Evolutionary conservation across 805 yeast genomes (phyloP).

Genomic region (Wickerhamomyces bovis): DNA sequence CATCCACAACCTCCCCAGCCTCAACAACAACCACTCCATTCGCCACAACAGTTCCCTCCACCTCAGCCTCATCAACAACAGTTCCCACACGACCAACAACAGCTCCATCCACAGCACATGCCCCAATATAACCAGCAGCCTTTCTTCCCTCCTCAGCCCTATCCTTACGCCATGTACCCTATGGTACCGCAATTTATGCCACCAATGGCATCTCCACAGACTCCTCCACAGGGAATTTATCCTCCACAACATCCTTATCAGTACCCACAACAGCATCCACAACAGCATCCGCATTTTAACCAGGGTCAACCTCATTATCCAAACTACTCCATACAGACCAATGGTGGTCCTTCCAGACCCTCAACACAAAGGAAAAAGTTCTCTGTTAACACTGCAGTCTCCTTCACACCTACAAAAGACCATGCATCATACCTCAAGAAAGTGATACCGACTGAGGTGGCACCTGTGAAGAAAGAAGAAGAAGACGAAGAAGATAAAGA

Average conservation of each 20-base stretch:
- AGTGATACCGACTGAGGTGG: background rate
- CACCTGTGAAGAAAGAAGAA: background rate
- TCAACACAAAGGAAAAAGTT: background rate
- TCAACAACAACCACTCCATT: conserved; percentile 2
- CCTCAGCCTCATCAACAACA: background rate
- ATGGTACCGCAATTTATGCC: background rate
- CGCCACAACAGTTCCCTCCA: conserved; percentile 2
- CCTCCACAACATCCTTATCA: background rate
- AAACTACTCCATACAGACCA: background rate
- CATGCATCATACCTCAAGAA: conserved; percentile 1
- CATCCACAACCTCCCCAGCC: conserved; percentile 6
- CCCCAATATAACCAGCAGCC: background rate
- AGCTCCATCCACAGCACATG: background rate
- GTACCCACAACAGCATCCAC: background rate
- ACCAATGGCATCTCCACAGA: background rate
- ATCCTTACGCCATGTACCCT: background rate
- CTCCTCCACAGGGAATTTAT: background rate
- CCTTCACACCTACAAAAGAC: conserved; percentile 4
- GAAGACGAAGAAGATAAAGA: background rate
- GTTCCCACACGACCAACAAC: background rate
- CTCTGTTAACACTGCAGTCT: background rate
- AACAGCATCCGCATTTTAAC: background rate
- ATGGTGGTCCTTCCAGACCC: background rate
- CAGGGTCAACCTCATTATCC: background rate
- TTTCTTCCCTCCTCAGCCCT: background rate